phyloP scores from a whole-genome alignment of 208 protist genomes.

The Jaenimonas drosophilae region DNA sequence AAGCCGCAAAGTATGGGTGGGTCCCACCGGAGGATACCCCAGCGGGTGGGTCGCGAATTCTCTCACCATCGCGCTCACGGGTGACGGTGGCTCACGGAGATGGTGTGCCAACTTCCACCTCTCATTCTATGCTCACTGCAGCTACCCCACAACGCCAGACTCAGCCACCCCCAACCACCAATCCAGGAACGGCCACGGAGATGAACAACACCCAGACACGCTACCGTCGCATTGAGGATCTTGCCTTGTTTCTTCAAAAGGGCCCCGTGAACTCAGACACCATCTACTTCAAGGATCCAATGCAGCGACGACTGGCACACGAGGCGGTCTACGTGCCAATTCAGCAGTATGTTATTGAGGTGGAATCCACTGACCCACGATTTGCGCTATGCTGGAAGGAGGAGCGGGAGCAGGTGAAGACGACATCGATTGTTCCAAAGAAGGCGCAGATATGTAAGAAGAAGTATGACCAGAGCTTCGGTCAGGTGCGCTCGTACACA shows the following conservation, averaged over 20 bases:
- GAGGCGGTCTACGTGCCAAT: not conserved
- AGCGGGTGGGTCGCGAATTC: no score
- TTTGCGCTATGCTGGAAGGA: not conserved
- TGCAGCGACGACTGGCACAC: slow-evolving; percentile 14
- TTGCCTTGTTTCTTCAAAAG: slow-evolving; percentile 8
- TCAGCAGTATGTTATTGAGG: slow-evolving; percentile 2
- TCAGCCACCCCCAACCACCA: no score
- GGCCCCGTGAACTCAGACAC: slow-evolving; percentile 6
- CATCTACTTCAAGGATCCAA: slow-evolving; percentile 19
- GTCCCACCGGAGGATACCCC: no score
- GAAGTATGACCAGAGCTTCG: slow-evolving; percentile 14
- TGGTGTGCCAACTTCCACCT: no score
- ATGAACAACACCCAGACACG: no score
- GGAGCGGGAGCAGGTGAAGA: slow-evolving; percentile 4
- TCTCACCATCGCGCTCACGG: no score
- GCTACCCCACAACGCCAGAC: no score
- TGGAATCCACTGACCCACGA: slow-evolving; percentile 16
- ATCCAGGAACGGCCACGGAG: no score
- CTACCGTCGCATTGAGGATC: slow-evolving; percentile 21
- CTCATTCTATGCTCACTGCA: no score
- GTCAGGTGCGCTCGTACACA: slow-evolving; percentile 35
- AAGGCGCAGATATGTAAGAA: slow-evolving; percentile 4
- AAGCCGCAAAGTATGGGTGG: no score
- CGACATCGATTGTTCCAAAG: slow-evolving; percentile 4
- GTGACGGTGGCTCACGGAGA: no score